Base-by-base conservation (phyloP, 306 rosid genomes). In the Lupinus albus region DNA sequence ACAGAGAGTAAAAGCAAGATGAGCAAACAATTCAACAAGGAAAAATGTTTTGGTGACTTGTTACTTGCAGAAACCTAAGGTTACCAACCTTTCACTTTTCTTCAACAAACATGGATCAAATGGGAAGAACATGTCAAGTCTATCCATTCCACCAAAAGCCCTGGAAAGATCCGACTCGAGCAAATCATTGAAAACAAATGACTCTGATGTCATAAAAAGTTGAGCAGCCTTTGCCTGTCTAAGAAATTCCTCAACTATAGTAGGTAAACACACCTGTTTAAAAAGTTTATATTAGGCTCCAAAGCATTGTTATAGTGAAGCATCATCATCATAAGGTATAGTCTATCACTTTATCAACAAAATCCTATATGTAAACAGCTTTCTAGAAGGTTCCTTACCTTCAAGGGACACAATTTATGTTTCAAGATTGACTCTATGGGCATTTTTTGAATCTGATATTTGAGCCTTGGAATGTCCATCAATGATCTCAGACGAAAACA, bases 101-200 rank as follows among this genome's bases (percentile, higher is more conserved):
- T 73, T 88, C 61, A 93, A 80, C 56, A 93, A 44, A 74, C 85
- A 82, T 4, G 99, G 99, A 70, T 93, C 99, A 81, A 86, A 93
- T 17, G 99, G 99, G 70, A 93, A 93, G 80, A 88, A 86, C 90
- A 74, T 80, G 80, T 93, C 96, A 6, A 93, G 97, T 76, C 93
- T 84, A 77, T 90, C 90, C 66, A 72, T 67, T 56, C 97, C 97
- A 28, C 99, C 99, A 71, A 85, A 93, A 3, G 84, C 86, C 61
- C 53, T 83, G 12, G 99, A 93, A 74, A 75, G 76, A 58, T 93
- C 92, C 6, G 97, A 86, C 70, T 88, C 99, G 3, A 86, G 86
- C 56, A 78, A 70, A 61, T 87, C 84, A 51, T 86, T 61, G 53
- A 86, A 89, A 71, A 67, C 33, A 38, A 84, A 84, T 16, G 78